Evolutionary conservation across 2,329 filamentous ascomycete genomes (phyloP), one percentile per base, ranked within the genome.

Genomic region (Alternaria postmessia): DNA sequence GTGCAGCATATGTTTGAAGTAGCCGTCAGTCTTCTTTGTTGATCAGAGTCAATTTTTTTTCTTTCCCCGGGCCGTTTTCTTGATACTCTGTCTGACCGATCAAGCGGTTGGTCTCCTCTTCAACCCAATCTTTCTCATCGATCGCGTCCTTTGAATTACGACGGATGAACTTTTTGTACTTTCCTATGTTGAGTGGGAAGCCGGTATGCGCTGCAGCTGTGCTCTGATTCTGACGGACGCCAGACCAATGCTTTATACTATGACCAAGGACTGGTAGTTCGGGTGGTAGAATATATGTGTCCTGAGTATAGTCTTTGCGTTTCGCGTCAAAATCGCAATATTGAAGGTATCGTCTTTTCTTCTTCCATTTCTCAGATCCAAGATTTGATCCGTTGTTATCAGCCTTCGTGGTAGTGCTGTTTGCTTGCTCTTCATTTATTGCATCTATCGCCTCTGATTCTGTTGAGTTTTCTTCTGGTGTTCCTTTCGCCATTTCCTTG

Each of bases 101-200:
- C 34, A 62, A 16, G 2, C 34, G 57, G n/a, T 56, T 53, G 3
- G 57, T 54, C 32, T 38, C 8, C 7, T 41, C 28, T 18, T 59
- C 51, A 16, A 11, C n/a, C 7, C n/a, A 41, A 11, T 51, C 46
- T 12, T 32, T 11, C 28, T 7, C 36, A 12, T 44, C 18, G 16
- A 61, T 24, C n/a, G n/a, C 12, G 5, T 14, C 20, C 3, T 26
- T 34, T 11, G 24, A 24, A n/a, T 51, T n/a, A 3, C 49, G 46
- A n/a, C 51, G 47, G 34, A 52, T 46, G 11, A 51, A 56, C 12
- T 59, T 68, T 16, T 53, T 60, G 7, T 49, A 32, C 22, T 48
- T 51, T 11, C 66, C 62, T 14, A 63, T 42, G 18, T 63, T 66
- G n/a, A 68, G 52, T 4, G 64, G 66, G n/a, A 61, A 63, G 0